Percentiles rank a stretch among this genome's conserved stretches.
Conservation (phyloP, 768 basidiomycete species). For the Tubosaeta sp. region DNA sequence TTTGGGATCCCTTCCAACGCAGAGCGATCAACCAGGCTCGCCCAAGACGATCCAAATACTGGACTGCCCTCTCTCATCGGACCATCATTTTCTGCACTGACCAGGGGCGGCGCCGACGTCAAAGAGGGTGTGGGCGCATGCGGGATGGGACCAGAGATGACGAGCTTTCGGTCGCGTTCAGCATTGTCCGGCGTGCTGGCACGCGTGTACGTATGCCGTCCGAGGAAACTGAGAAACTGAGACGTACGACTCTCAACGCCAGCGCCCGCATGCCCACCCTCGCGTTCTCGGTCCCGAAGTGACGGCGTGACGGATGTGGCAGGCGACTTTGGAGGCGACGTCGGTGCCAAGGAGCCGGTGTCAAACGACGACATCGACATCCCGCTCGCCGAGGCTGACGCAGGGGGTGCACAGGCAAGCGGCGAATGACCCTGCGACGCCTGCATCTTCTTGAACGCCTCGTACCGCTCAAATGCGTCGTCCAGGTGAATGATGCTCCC, state of each 20-base stretch:
- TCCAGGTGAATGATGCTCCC: conserved; percentile 41
- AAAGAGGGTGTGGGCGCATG: conserved; percentile 27
- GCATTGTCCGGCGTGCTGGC: conserved; percentile 48
- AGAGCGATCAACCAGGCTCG: conserved; percentile 81
- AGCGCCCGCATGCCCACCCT: not conserved
- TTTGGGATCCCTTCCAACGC: conserved; percentile 77
- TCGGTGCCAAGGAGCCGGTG: conserved; percentile 26
- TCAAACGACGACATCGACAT: conserved; percentile 64
- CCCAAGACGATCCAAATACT: conserved; percentile 79
- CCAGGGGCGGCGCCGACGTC: not conserved
- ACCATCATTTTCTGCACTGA: conserved; percentile 1
- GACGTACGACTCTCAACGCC: conserved; percentile 38
- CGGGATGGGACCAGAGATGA: conserved; percentile 69
- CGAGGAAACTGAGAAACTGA: conserved; percentile 58
- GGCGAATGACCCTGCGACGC: conserved; percentile 13
- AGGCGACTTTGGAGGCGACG: conserved; percentile 42
- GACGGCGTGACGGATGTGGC: conserved; percentile 29
- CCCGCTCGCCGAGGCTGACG: conserved; percentile 34
- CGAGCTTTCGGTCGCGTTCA: conserved; percentile 39
- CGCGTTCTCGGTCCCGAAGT: conserved; percentile 24
- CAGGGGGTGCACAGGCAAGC: not conserved
- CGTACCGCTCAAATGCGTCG: conserved; percentile 89
- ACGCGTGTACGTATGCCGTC: conserved; percentile 36
- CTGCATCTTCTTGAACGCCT: conserved; percentile 65
- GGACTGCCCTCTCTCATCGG: conserved; percentile 48